Evolutionary conservation across 345 rosid genomes (phyloP).

Genomic region (Corchorus capsularis): DNA sequence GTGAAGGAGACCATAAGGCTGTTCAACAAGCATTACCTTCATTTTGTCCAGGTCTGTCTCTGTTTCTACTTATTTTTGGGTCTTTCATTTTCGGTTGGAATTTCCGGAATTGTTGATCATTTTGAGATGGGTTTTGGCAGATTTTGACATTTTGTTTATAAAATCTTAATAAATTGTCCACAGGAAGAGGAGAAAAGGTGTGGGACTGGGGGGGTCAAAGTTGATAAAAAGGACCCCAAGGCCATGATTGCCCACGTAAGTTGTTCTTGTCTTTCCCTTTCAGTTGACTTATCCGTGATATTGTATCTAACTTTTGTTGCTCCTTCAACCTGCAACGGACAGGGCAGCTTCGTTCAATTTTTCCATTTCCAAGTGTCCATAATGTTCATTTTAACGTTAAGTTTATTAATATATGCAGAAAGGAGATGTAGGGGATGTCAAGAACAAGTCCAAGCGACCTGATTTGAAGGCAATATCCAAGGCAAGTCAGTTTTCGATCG

Average conservation of each 20-base stretch:
- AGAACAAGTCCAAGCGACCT: conserved; percentile 60
- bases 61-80: neutral
- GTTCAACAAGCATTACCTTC: conserved; percentile 87
- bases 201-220: conserved; percentile 27
- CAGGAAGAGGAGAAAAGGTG: conserved; percentile 73
- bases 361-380: conserved; percentile 1
- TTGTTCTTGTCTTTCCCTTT: neutral
- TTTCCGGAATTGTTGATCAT: neutral
- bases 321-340: neutral
- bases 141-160: conserved; percentile 3
- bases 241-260: conserved; percentile 38
- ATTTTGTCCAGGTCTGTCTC: conserved; percentile 65
- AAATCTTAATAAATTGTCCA: conserved; percentile 5
- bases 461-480: conserved; percentile 76
- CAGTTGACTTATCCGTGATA: neutral
- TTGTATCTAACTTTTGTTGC: neutral
- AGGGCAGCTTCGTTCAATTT: neutral
- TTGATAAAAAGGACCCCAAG: conserved; percentile 27
- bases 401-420: conserved; percentile 38
- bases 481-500: conserved; percentile 44
- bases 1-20: conserved; percentile 72
- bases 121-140: neutral
- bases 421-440: conserved; percentile 29
- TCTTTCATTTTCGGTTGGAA: neutral
- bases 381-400: neutral